A percentile compares a stretch with the other conserved stretches of the same genome.
Evolutionary conservation across 208 protist species (phyloP).

Genomic region (Naegleria fowleri): DNA sequence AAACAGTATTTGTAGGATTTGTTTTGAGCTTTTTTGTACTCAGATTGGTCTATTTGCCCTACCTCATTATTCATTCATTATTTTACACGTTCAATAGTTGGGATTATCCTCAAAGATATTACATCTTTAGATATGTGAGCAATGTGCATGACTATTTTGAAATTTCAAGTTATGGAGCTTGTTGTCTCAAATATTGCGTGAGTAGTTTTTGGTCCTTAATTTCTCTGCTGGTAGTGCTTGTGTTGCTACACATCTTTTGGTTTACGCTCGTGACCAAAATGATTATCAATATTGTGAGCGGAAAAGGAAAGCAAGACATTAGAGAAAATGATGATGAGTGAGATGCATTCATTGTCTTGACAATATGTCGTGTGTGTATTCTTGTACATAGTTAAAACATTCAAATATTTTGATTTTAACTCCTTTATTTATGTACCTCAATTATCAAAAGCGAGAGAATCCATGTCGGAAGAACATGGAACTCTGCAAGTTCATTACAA

Average conservation of each 20-base stretch:
- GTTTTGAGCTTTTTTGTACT: background rate
- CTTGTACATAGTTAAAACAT: no score
- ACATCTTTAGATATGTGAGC: background rate
- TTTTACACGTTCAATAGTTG: background rate
- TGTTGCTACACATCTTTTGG: constrained; percentile 1
- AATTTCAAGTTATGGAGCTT: background rate
- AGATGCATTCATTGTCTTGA: no score
- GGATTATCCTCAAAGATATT: background rate
- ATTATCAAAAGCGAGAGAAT: no score
- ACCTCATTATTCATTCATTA: background rate
- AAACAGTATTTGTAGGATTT: background rate
- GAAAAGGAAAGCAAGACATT: background rate
- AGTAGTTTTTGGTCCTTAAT: background rate
- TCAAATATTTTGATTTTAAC: no score
- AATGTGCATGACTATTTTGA: background rate
- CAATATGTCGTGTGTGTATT: no score
- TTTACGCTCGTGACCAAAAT: background rate
- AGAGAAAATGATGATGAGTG: background rate
- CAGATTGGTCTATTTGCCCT: background rate
- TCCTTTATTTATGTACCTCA: no score
- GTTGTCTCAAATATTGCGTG: background rate
- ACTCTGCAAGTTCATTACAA: no score
- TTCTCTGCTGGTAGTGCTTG: background rate
- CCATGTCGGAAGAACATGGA: no score
- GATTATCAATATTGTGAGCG: background rate